These are phyloP conservation scores for Skeletonema potamos DNA, from an alignment of 108 stramenopile genomes.

Conservation along the genomic window DNA sequence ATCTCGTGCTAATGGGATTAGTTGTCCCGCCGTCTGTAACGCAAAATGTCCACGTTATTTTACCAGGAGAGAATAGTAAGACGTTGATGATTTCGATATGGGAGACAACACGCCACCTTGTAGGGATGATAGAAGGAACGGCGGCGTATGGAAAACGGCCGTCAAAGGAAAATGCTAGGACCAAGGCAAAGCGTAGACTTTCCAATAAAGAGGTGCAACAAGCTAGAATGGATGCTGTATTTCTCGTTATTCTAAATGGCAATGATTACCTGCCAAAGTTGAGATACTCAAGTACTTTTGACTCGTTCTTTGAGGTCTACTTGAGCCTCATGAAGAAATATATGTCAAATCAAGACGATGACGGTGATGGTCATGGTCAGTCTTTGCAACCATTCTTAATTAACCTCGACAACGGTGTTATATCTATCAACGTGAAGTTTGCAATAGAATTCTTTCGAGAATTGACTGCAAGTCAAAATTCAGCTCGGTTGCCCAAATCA, in stretches of 20 bases:
- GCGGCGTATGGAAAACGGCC: slow-evolving; percentile 15
- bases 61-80: slow-evolving; percentile 49
- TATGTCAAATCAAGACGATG: slow-evolving; percentile 17
- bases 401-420: slow-evolving; percentile 42
- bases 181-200: not conserved
- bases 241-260: slow-evolving; percentile 84
- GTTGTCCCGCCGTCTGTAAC: slow-evolving; percentile 67
- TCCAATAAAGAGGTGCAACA: slow-evolving; percentile 9
- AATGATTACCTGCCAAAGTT: slow-evolving; percentile 90
- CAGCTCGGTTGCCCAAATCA: not conserved
- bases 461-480: slow-evolving; percentile 15
- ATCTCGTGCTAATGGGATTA: slow-evolving; percentile 85
- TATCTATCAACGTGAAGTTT: slow-evolving; percentile 73
- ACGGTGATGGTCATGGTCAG: not conserved
- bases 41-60: slow-evolving; percentile 80
- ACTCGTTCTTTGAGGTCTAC: slow-evolving; percentile 52
- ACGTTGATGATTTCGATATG: slow-evolving; percentile 58
- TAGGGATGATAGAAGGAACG: slow-evolving; percentile 30
- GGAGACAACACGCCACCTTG: slow-evolving; percentile 66
- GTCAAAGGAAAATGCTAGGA: not conserved
- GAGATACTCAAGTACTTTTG: slow-evolving; percentile 49
- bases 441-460: slow-evolving; percentile 58
- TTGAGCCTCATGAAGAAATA: slow-evolving; percentile 26
- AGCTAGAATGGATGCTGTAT: slow-evolving; percentile 71
- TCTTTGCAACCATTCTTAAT: slow-evolving; percentile 51